Evolutionary conservation across 2,329 filamentous ascomycete species (phyloP).

Genomic region (Monilinia laxa): DNA sequence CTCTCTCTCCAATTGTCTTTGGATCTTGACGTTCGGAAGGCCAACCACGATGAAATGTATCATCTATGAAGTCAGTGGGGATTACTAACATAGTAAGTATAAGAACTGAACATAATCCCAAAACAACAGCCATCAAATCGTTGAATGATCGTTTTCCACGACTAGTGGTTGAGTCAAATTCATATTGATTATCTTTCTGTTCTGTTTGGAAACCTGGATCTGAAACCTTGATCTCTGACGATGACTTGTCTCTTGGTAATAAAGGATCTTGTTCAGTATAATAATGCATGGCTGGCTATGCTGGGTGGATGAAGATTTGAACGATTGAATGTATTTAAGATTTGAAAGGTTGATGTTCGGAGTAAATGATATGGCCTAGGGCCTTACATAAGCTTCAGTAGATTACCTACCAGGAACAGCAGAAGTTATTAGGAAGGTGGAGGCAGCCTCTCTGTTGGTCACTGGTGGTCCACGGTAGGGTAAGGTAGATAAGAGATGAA

Average conservation of each 20-base stretch:
- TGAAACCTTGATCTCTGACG: conserved; percentile 37
- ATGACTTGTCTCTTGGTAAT: conserved; percentile 32
- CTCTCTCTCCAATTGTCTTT: conserved; percentile 41
- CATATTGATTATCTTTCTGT: conserved; percentile 6
- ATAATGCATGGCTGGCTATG: background rate
- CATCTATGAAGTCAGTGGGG: conserved; percentile 18
- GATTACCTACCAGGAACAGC: too few relatives aligned
- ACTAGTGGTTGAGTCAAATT: background rate
- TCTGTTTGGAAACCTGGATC: conserved; percentile 1
- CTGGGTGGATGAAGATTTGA: too few relatives aligned
- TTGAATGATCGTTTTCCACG: conserved; percentile 20
- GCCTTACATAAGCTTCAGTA: too few relatives aligned
- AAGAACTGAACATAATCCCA: conserved; percentile 28
- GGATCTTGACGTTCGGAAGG: conserved; percentile 26
- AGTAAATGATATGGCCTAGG: background rate
- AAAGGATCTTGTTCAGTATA: conserved; percentile 38
- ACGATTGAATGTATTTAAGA: background rate
- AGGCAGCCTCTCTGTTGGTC: too few relatives aligned
- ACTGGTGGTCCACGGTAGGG: too few relatives aligned
- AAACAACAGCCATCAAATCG: conserved; percentile 20
- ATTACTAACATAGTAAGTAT: conserved; percentile 27
- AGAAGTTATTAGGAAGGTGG: too few relatives aligned
- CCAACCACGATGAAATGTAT: conserved; percentile 10
- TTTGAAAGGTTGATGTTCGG: background rate
- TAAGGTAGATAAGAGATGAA: background rate